Conservation (phyloP, 371 early-diverging fungal genomes). For the Mucor lusitanicus region DNA sequence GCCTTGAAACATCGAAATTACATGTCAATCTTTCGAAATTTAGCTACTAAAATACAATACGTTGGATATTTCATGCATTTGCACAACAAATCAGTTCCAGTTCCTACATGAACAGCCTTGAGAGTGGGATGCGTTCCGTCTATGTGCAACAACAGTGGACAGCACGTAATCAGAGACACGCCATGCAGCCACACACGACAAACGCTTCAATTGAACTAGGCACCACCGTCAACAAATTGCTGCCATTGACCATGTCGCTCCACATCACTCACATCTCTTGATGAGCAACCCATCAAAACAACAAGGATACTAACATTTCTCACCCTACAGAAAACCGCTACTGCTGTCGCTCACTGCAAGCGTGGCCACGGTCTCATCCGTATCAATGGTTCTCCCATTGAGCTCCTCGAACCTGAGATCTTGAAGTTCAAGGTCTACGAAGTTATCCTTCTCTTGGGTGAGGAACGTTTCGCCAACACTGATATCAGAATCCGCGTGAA, state of each 20-base stretch:
- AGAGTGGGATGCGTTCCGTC: too few species aligned
- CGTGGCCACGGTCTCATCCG: slow-evolving; percentile 91
- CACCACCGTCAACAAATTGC: too few species aligned
- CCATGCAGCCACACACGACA: too few species aligned
- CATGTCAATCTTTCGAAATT: too few species aligned
- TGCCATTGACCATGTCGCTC: neutral
- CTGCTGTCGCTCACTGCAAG: slow-evolving; percentile 99
- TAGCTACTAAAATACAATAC: too few species aligned
- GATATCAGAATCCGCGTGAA: slow-evolving; percentile 97
- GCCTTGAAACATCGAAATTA: neutral
- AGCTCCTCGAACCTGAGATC: slow-evolving; percentile 96
- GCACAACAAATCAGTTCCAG: too few species aligned
- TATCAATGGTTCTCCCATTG: slow-evolving; percentile 98
- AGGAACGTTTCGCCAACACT: slow-evolving; percentile 94
- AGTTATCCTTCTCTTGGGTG: slow-evolving; percentile 96
- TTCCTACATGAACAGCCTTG: too few species aligned
- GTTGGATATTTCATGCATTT: too few species aligned
- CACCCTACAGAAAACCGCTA: slow-evolving; percentile 94
- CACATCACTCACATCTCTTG: neutral
- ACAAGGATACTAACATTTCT: neutral
- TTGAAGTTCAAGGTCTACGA: slow-evolving; percentile 99
- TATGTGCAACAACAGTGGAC: too few species aligned
- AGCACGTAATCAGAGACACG: too few species aligned
- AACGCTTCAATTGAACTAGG: too few species aligned
- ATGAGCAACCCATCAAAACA: neutral